A percentile compares a stretch with the other conserved stretches of the same genome.
phyloP scores from a whole-genome alignment of 805 yeast species.

The Ogataea saltuana region DNA sequence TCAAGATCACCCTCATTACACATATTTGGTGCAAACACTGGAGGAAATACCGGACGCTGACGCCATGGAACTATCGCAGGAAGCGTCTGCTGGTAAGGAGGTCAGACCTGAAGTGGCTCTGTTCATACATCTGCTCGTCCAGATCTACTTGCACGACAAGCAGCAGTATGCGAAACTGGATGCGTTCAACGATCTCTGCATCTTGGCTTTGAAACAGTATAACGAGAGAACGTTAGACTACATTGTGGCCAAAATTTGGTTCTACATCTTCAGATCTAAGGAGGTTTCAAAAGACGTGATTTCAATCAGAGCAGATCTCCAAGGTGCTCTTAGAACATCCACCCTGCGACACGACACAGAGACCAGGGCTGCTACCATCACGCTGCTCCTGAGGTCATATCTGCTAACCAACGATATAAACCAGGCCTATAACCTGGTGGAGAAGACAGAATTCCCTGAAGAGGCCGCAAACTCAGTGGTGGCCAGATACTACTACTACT shows the following conservation, averaged over 20 bases:
- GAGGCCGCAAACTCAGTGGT: slow-evolving; percentile 77
- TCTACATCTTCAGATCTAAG: slow-evolving; percentile 76
- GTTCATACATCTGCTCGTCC: slow-evolving; percentile 76
- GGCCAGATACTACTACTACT: slow-evolving; percentile 87
- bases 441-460: slow-evolving; percentile 85
- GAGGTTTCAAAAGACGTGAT: slow-evolving; percentile 59
- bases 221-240: slow-evolving; percentile 85
- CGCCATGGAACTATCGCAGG: slow-evolving; percentile 37
- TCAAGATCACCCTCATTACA: slow-evolving; percentile 43
- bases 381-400: slow-evolving; percentile 82
- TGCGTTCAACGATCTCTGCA: slow-evolving; percentile 51
- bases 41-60: slow-evolving; percentile 34
- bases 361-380: slow-evolving; percentile 83
- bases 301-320: slow-evolving; percentile 67
- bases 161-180: slow-evolving; percentile 50
- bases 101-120: slow-evolving; percentile 79
- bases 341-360: slow-evolving; percentile 90
- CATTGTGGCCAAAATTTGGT: slow-evolving; percentile 90
- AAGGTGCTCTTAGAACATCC: slow-evolving; percentile 79
- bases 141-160: slow-evolving; percentile 70
- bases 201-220: slow-evolving; percentile 58
- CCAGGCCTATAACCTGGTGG: slow-evolving; percentile 86
- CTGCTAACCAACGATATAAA: slow-evolving; percentile 75
- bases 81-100: slow-evolving; percentile 32
- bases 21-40: slow-evolving; percentile 41